These are phyloP conservation scores for Suillus placidus DNA, from an alignment of 768 basidiomycete genomes.

Conservation along the genomic window DNA sequence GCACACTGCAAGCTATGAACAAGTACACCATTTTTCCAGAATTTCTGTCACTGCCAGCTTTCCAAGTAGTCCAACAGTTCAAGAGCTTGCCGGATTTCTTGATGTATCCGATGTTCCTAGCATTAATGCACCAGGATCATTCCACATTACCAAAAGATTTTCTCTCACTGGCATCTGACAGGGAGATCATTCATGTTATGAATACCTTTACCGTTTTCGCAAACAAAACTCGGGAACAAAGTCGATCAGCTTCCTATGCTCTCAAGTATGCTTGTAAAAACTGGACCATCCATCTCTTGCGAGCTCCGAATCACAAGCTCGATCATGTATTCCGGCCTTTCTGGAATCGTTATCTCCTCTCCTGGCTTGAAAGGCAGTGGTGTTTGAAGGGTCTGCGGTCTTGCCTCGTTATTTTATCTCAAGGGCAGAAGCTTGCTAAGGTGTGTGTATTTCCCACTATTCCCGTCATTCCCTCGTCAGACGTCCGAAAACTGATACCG, in stretches of 20 bases:
- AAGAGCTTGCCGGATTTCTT: not conserved
- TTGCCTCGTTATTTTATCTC: too few relatives aligned
- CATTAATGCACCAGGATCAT: not conserved
- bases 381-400: too few relatives aligned
- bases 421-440: too few relatives aligned
- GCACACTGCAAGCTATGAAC: not conserved
- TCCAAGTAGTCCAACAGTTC: not conserved
- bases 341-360: too few relatives aligned
- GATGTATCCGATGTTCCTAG: not conserved
- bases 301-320: not conserved
- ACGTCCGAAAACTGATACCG: too few relatives aligned
- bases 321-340: not conserved
- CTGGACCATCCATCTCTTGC: not conserved
- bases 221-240: not conserved
- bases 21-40: not conserved
- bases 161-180: not conserved
- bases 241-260: not conserved
- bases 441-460: too few relatives aligned
- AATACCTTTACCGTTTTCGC: not conserved
- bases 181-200: not conserved
- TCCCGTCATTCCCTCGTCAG: too few relatives aligned
- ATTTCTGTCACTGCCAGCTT: not conserved
- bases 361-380: too few relatives aligned
- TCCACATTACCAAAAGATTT: not conserved
- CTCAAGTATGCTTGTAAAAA: not conserved